Evolutionary conservation across 305 asterid species (phyloP).

Genomic region (Vinca major): DNA sequence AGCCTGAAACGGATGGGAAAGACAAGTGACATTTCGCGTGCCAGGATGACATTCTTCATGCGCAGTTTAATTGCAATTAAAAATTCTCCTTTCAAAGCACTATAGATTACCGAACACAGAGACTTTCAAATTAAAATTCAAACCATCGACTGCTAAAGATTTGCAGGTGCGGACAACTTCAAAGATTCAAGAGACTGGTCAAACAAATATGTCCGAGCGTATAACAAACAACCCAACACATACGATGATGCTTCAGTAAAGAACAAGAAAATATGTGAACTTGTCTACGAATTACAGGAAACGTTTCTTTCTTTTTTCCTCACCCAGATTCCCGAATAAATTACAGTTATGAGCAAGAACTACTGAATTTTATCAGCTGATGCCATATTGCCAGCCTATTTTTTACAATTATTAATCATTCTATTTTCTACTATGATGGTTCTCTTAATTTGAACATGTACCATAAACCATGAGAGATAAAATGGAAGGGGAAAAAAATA

Average conservation of each 20-base stretch:
- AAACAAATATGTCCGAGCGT: too few relatives aligned
- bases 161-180: too few relatives aligned
- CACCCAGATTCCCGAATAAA: too few relatives aligned
- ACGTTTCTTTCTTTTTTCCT: too few relatives aligned
- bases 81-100: neutral
- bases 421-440: neutral
- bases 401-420: neutral
- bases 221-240: neutral
- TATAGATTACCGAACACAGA: neutral
- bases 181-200: too few relatives aligned
- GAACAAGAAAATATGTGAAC: neutral
- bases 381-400: too few relatives aligned
- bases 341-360: neutral
- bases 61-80: neutral
- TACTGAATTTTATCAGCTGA: too few relatives aligned
- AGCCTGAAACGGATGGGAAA: conserved; percentile 35
- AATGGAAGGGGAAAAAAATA: too few relatives aligned
- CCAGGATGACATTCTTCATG: neutral
- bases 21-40: neutral
- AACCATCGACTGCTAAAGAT: neutral
- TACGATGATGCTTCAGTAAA: neutral
- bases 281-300: neutral
- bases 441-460: neutral
- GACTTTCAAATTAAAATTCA: neutral
- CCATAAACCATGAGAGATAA: neutral